A percentile compares a stretch with the other conserved stretches of the same genome.
phyloP scores from a whole-genome alignment of 1,284 basidiomycete genomes.

The Mycosarcoma mackinlayi region DNA sequence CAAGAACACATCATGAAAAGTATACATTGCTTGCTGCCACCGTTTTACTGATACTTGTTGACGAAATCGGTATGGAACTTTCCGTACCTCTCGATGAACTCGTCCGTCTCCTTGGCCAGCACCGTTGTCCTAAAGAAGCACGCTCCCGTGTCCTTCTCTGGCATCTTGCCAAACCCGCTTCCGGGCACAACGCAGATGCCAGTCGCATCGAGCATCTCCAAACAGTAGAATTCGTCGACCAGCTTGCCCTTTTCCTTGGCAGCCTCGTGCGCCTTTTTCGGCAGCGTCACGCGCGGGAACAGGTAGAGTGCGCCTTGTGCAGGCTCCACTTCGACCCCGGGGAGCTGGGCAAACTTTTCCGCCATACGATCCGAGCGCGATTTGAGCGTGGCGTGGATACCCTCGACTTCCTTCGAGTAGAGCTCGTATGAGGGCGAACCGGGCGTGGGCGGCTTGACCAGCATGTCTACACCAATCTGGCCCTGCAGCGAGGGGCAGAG shows the following conservation, averaged over 20 bases:
- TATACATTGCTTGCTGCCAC: too few species aligned
- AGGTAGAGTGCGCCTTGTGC: slow-evolving; percentile 86
- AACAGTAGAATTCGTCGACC: slow-evolving; percentile 65
- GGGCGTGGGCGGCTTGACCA: slow-evolving; percentile 59
- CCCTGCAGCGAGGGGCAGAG: slow-evolving; percentile 66
- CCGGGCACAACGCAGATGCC: slow-evolving; percentile 67
- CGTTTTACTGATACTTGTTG: slow-evolving; percentile 33
- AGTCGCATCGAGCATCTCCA: slow-evolving; percentile 62
- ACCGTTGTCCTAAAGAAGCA: slow-evolving; percentile 65
- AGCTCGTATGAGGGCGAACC: slow-evolving; percentile 60
- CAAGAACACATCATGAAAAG: too few species aligned
- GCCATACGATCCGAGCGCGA: slow-evolving; percentile 58
- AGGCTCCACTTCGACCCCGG: slow-evolving; percentile 55
- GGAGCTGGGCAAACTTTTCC: slow-evolving; percentile 51
- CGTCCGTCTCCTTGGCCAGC: slow-evolving; percentile 66
- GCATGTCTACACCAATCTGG: slow-evolving; percentile 66
- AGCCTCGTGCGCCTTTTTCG: slow-evolving; percentile 52
- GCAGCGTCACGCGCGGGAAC: slow-evolving; percentile 80
- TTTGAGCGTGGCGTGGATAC: slow-evolving; percentile 57
- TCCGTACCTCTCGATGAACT: slow-evolving; percentile 61
- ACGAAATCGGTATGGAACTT: slow-evolving; percentile 63
- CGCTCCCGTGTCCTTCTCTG: slow-evolving; percentile 45
- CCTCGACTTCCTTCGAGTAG: slow-evolving; percentile 51
- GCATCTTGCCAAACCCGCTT: slow-evolving; percentile 61
- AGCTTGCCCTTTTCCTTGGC: slow-evolving; percentile 56